Conservation (phyloP, 306 rosid species). For the Prunus kanzakura region DNA sequence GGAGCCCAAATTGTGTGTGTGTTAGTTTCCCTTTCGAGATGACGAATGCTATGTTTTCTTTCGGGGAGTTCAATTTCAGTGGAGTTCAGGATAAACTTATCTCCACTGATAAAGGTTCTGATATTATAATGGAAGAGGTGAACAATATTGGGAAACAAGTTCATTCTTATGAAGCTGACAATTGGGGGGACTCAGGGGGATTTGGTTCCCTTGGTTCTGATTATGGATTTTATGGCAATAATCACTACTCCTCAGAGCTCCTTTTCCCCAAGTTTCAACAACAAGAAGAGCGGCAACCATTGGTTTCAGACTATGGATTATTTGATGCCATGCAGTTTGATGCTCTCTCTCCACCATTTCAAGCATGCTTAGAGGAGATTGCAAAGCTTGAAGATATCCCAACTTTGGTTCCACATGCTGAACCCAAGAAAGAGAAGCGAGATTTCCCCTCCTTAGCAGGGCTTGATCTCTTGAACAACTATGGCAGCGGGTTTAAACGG, state of each 20-base stretch:
- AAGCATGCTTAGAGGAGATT: slow-evolving; percentile 21
- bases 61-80: slow-evolving; percentile 16
- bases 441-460: slow-evolving; percentile 36
- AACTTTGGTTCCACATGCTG: slow-evolving; percentile 15
- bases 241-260: slow-evolving; percentile 6
- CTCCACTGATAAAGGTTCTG: slow-evolving; percentile 23
- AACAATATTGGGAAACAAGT: slow-evolving; percentile 11
- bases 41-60: slow-evolving; percentile 31
- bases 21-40: slow-evolving; percentile 17
- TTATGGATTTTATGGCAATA: slow-evolving; percentile 23
- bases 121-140: slow-evolving; percentile 15
- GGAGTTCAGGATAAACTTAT: slow-evolving; percentile 28
- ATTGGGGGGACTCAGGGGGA: slow-evolving; percentile 18
- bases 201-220: slow-evolving; percentile 26
- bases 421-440: slow-evolving; percentile 20
- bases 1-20: neutral
- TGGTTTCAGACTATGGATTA: slow-evolving; percentile 28
- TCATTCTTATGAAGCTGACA: slow-evolving; percentile 18
- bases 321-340: slow-evolving; percentile 34
- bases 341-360: slow-evolving; percentile 38
- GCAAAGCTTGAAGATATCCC: slow-evolving; percentile 20
- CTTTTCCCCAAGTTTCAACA: slow-evolving; percentile 26
- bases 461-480: slow-evolving; percentile 48
- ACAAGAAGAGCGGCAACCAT: slow-evolving; percentile 27
- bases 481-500: slow-evolving; percentile 37